Base-by-base conservation (phyloP, 1,139 yeast genomes). In the Yamadazyma triangularis region DNA sequence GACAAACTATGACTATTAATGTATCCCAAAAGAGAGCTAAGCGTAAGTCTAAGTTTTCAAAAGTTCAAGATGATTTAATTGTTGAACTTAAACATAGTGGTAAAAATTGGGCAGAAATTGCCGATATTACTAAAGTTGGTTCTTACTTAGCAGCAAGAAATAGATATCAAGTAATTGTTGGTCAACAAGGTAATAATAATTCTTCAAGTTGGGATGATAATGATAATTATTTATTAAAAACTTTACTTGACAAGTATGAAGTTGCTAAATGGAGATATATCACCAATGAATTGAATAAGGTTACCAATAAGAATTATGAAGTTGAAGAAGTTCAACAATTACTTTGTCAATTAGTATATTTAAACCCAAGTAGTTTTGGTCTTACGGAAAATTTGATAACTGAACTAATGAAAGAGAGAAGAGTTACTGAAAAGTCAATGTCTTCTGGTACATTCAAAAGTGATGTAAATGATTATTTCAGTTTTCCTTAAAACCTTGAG, bases 181-280 rank as follows among this genome's bases (percentile, higher is more conserved):
- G 93, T 2, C 93, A 83, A 51, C 93, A 83, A 45, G 91, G 93
- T 4, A 82, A 84, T 41, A 65, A 66, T 31, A 83, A 84, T 15
- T 69, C 79, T 4, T 72, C 78, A 21, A 70, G 74, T 24, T 81
- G 88, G 84, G 76, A 73, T 14, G 48, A 62, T 1, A 76, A 73
- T 13, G 88, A 81, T 51, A 70, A 75, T 10, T 39, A 55, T n/a
- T 62, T 64, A 13, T 58, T 82, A 26, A 77, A 73, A 40, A 53
- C 53, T 19, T 44, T 79, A 12, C 56, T 82, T 10, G 91, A 83
- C 49, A 77, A 73, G 25, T 88, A 83, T 2, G 93, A 83, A 48
- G 44, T 72, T 30, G 87, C 80, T 38, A 83, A 83, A 50, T 79
- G 89, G 86, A 61, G 69, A 28, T 78, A 64, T 44, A 67, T 83